Evolutionary conservation across 2,329 filamentous ascomycete genomes (phyloP), one percentile per base, ranked within the genome.

Genomic region (Colletotrichum australisinense): DNA sequence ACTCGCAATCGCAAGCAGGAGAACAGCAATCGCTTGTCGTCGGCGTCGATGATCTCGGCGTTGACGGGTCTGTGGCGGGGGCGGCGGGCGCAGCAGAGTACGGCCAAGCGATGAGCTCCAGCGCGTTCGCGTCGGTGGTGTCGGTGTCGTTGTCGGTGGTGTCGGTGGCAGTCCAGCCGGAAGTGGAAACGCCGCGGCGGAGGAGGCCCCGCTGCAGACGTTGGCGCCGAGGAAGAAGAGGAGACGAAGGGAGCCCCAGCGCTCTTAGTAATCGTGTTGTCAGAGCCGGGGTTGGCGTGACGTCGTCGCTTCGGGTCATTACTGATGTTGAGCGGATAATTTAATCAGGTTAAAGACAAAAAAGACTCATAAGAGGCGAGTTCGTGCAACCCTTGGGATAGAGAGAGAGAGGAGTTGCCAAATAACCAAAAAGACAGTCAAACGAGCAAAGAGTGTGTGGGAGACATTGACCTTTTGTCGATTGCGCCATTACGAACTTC

Each of bases 181-280:
- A 55, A 59, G 63, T 63, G 57, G 63, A 49, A 63, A 58, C 72
- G 53, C 56, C 42, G 56, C 8, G 30, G 63, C 52, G 16, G 52
- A 7, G n/a, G 63, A 12, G n/a, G 72, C 68, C 57, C 68, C 70
- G 70, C 70, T 65, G 67, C 4, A 64, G 56, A 62, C 42, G 42
- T 30, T 68, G 32, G 65, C 49, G 24, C 16, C 19, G 68, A 24
- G 16, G 16, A 22, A 49, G 16, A 22, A 49, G 42, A 49, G 42
- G 19, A 49, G 42, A 49, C 60, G 69, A 69, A 69, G 70, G 67
- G 28, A 72, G 55, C 55, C 67, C 65, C 72, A 78, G 72, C 52
- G 77, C 66, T 75, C 80, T 83, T 80, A 83, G 78, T 83, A 83
- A 83, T 81, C 81, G 76, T 38, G 78, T 52, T 65, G 63, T 53